Evolutionary conservation across 2,329 filamentous ascomycete genomes (phyloP).

Genomic region (Herpotrichia juniperi): DNA sequence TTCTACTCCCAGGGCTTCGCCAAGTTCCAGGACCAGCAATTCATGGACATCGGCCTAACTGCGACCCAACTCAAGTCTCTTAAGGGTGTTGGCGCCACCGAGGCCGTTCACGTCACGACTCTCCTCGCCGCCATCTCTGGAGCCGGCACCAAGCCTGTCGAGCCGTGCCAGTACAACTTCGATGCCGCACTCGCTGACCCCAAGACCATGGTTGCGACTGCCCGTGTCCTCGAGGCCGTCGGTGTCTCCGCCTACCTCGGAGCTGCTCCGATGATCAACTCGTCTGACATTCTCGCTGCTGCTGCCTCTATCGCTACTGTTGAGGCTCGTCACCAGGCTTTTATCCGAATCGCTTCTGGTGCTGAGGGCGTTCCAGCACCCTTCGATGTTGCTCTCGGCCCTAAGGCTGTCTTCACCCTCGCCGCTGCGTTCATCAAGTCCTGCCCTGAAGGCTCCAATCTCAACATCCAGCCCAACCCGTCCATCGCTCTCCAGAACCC

Average conservation of each 20-base stretch:
- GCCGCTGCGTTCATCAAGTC: slow-evolving; percentile 74
- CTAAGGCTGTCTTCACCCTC: slow-evolving; percentile 74
- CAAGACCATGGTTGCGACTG: slow-evolving; percentile 70
- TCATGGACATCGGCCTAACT: slow-evolving; percentile 66
- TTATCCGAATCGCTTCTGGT: slow-evolving; percentile 67
- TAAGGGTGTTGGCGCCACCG: slow-evolving; percentile 66
- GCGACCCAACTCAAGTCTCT: slow-evolving; percentile 64
- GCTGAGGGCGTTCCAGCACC: slow-evolving; percentile 68
- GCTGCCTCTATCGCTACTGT: slow-evolving; percentile 75
- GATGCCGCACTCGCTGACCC: slow-evolving; percentile 64
- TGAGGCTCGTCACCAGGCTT: slow-evolving; percentile 75
- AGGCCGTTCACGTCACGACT: slow-evolving; percentile 66
- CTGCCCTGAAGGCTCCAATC: slow-evolving; percentile 69
- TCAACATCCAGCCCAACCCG: slow-evolving; percentile 69
- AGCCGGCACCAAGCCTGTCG: slow-evolving; percentile 68
- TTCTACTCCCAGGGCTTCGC: slow-evolving; percentile 76
- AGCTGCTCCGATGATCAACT: slow-evolving; percentile 69
- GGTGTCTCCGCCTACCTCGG: slow-evolving; percentile 76
- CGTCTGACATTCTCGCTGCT: slow-evolving; percentile 65
- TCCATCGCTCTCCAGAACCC: slow-evolving; percentile 59
- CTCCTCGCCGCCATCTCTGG: slow-evolving; percentile 66
- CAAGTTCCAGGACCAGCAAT: slow-evolving; percentile 69
- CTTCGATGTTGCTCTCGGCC: slow-evolving; percentile 73
- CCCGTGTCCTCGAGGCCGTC: slow-evolving; percentile 73
- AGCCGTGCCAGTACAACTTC: slow-evolving; percentile 76